A percentile compares a stretch with the other conserved stretches of the same genome.
These are phyloP conservation scores for Plasmodium falciparum DNA, from an alignment of 169 alveolate genomes.

Conservation along the genomic window DNA sequence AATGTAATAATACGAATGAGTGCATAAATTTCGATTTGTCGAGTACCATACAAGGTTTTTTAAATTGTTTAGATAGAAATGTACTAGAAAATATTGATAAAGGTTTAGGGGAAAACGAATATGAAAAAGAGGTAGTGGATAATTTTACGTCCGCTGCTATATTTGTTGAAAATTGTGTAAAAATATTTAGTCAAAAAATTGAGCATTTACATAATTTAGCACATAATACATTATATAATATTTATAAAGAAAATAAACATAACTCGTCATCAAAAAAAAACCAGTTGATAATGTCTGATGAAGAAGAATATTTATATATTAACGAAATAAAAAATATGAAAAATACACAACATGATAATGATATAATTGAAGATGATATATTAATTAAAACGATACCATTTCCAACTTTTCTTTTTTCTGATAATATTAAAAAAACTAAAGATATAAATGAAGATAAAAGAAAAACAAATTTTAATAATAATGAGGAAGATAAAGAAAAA, in stretches of 20 bases:
- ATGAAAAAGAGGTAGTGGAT: slow-evolving; percentile 33
- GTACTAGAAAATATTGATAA: slow-evolving; percentile 37
- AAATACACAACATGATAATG: slow-evolving; percentile 17
- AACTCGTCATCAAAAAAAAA: slow-evolving; percentile 15
- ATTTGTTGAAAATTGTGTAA: slow-evolving; percentile 72
- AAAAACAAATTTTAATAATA: background rate
- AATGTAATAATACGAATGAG: slow-evolving; percentile 63
- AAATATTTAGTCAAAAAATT: slow-evolving; percentile 63
- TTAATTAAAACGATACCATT: slow-evolving; percentile 59
- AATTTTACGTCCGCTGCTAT: slow-evolving; percentile 73
- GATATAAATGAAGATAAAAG: background rate
- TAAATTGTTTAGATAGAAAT: slow-evolving; percentile 50
- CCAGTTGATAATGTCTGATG: slow-evolving; percentile 28
- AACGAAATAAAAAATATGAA: slow-evolving; percentile 50
- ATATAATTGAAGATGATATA: slow-evolving; percentile 36
- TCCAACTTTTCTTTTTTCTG: slow-evolving; percentile 57
- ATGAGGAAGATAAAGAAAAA: background rate
- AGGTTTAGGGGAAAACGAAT: slow-evolving; percentile 14
- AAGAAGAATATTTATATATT: slow-evolving; percentile 67
- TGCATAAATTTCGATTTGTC: slow-evolving; percentile 64
- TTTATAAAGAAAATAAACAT: slow-evolving; percentile 43
- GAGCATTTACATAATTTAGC: slow-evolving; percentile 72
- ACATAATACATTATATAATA: slow-evolving; percentile 63
- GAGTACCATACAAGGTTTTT: slow-evolving; percentile 52
- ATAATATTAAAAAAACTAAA: slow-evolving; percentile 34